Percentiles rank a stretch among this genome's conserved stretches.
phyloP scores from a whole-genome alignment of 1,284 basidiomycete genomes.

The Rugosomyces carneus region DNA sequence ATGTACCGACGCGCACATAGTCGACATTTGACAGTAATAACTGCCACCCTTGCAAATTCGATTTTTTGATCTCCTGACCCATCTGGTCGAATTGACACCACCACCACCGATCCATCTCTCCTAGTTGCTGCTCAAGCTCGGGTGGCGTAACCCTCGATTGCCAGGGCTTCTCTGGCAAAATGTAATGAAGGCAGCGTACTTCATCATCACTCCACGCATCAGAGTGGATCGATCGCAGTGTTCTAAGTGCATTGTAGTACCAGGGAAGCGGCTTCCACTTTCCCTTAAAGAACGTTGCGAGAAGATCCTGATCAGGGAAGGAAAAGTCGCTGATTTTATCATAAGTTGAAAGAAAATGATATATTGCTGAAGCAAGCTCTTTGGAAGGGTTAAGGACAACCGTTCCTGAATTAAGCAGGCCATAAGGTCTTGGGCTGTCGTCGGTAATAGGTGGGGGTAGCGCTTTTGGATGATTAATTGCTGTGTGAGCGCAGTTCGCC shows the following conservation, averaged over 20 bases:
- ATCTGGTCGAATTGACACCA: conserved; percentile 63
- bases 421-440: conserved; percentile 63
- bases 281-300: conserved; percentile 75
- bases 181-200: conserved; percentile 72
- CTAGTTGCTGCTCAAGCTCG: conserved; percentile 31
- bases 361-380: conserved; percentile 45
- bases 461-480: conserved; percentile 48
- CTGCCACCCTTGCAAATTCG: conserved; percentile 44
- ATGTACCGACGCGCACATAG: conserved; percentile 3
- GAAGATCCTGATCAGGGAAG: conserved; percentile 92
- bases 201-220: conserved; percentile 74
- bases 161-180: conserved; percentile 76
- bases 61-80: conserved; percentile 37
- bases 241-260: conserved; percentile 86
- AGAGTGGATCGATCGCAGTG: conserved; percentile 62
- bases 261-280: conserved; percentile 73
- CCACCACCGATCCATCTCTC: conserved; percentile 66
- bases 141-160: conserved; percentile 33
- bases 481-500: conserved; percentile 80
- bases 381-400: conserved; percentile 82
- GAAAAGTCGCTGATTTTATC: conserved; percentile 64
- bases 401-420: conserved; percentile 83
- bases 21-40: conserved; percentile 48
- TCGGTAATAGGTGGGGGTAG: conserved; percentile 42
- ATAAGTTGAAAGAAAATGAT: conserved; percentile 60